Base-by-base conservation (phyloP, 345 rosid genomes). In the Lumnitzera littorea region DNA sequence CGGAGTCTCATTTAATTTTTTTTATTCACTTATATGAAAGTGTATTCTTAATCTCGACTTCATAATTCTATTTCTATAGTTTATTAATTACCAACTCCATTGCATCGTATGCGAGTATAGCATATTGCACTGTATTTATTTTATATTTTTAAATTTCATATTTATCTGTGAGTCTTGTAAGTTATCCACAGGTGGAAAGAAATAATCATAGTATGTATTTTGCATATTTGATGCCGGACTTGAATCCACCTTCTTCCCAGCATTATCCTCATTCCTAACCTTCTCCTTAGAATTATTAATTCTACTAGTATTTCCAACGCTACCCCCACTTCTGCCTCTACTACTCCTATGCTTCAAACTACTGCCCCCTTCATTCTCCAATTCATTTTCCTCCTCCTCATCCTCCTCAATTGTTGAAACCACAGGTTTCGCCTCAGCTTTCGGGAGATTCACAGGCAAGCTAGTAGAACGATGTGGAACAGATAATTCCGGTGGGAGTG, bases 381-480 rank as follows among this genome's bases (percentile, higher is more conserved):
- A 17, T 12, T 62, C 72, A 36, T 50, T 24, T 13, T 80, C 68
- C 36, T 63, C 65, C 43, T 83, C 98, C n/a, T n/a, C n/a, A n/a
- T n/a, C n/a, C 63, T 81, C 88, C 31, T 67, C 52, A 15, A 81
- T 82, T 11, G 84, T 75, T 25, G 85, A 77, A 24, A 79, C 84
- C 41, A 64, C 70, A 10, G 80, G 72, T 53, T 62, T 67, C 29
- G 59, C 12, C 61, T 73, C 82, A 65, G 69, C 61, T 52, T 83
- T 84, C 66, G 70, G 77, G 72, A 80, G 62, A 70, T 87, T 86
- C 71, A 78, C 96, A 50, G 97, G 99, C 95, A 88, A 77, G 62
- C 84, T 86, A 27, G 78, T 76, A 14, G 99, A 88, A 0, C 96
- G 82, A 72, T 81, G 8, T 48, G 61, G 1, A 53, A 52, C 0